phyloP scores from a whole-genome alignment of 2,329 filamentous ascomycete genomes.

The Trichoderma asperellum region DNA sequence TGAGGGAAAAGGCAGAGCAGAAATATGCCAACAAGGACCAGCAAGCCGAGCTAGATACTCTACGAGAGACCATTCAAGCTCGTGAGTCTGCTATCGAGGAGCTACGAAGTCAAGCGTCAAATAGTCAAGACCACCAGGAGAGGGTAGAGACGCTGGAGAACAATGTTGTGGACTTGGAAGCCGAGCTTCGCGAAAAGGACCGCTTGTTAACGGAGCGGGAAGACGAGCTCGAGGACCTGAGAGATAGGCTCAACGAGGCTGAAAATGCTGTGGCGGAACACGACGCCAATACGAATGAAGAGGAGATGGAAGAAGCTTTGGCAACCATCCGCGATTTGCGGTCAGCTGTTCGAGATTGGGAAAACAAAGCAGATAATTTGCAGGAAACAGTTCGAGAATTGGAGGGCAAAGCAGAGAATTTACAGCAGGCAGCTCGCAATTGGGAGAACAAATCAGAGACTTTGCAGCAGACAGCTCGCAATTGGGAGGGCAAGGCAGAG shows the following conservation, averaged over 20 bases:
- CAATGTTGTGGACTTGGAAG: conserved; percentile 75
- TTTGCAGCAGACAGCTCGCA: too few species aligned
- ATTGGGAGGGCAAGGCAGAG: too few species aligned
- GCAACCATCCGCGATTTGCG: conserved; percentile 64
- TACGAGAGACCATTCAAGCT: conserved; percentile 61
- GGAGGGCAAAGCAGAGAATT: too few species aligned
- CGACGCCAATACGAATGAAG: conserved; percentile 57
- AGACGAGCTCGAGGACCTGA: conserved; percentile 72
- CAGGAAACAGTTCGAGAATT: too few species aligned
- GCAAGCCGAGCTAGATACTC: conserved; percentile 60
- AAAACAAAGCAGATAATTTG: too few species aligned
- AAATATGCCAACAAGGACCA: conserved; percentile 74
- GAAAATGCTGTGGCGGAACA: conserved; percentile 54
- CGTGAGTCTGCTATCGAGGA: conserved; percentile 65
- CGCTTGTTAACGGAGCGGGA: conserved; percentile 73
- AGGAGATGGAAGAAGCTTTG: conserved; percentile 59
- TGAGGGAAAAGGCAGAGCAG: conserved; percentile 79
- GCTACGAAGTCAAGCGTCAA: conserved; percentile 62
- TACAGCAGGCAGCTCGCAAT: too few species aligned
- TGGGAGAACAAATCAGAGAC: too few species aligned
- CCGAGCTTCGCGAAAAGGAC: conserved; percentile 75
- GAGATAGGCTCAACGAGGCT: conserved; percentile 56
- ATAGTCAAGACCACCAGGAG: conserved; percentile 59
- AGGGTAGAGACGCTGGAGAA: conserved; percentile 70
- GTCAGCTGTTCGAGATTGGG: conserved; percentile 50